Conservation (phyloP, 1,139 yeast genomes). For the Zhuliangozyma parablackwelliae region DNA sequence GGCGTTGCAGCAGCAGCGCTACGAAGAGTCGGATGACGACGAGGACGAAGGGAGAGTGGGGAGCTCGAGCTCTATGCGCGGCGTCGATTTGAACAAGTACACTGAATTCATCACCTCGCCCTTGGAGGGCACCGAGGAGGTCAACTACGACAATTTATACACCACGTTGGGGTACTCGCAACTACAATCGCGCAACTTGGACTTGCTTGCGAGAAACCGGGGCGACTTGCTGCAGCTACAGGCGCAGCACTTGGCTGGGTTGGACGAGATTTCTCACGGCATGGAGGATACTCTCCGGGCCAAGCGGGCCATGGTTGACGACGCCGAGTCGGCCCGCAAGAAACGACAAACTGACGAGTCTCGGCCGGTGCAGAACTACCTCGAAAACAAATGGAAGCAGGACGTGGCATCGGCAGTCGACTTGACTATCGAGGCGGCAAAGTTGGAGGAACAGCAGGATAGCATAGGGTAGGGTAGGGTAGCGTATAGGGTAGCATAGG, state of each 20-base stretch:
- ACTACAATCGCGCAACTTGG: slow-evolving; percentile 26
- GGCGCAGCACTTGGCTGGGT: slow-evolving; percentile 13
- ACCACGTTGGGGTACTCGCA: slow-evolving; percentile 29
- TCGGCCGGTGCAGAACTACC: slow-evolving; percentile 32
- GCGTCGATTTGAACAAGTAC: slow-evolving; percentile 28
- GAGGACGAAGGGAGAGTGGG: slow-evolving; percentile 15
- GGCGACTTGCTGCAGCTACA: slow-evolving; percentile 16
- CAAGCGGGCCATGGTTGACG: slow-evolving; percentile 30
- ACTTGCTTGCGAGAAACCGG: slow-evolving; percentile 18
- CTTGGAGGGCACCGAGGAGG: slow-evolving; percentile 5
- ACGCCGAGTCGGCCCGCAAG: slow-evolving; percentile 24
- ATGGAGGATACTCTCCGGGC: slow-evolving; percentile 12
- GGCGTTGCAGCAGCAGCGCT: slow-evolving; percentile 14
- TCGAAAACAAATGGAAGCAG: slow-evolving; percentile 35
- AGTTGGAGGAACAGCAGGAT: slow-evolving; percentile 10
- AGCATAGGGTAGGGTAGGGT: too few relatives aligned
- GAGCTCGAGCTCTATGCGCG: slow-evolving; percentile 13
- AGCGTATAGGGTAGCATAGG: too few relatives aligned
- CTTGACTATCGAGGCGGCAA: slow-evolving; percentile 25
- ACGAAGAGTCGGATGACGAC: slow-evolving; percentile 24
- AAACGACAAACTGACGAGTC: slow-evolving; percentile 31
- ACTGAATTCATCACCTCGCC: slow-evolving; percentile 19
- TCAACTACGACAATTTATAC: slow-evolving; percentile 18
- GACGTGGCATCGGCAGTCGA: slow-evolving; percentile 36
- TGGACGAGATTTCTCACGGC: slow-evolving; percentile 12